Base-by-base conservation (phyloP, 352 stramenopile genomes). In the Phytopythium mirpurense region DNA sequence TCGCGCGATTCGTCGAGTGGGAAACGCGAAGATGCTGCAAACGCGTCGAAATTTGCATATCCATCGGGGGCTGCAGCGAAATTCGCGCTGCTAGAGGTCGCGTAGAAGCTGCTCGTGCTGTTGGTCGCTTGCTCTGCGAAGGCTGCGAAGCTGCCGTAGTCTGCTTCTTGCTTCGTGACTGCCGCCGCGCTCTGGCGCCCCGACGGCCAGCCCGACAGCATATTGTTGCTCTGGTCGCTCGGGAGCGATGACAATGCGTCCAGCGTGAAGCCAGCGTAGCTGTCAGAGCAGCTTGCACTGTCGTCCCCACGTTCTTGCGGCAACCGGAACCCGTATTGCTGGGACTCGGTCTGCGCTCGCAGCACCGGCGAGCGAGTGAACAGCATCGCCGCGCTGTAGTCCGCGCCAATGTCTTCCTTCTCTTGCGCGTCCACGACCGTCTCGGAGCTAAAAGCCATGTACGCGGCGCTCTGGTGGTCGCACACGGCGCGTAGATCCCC, bases 401-500 rank as follows among this genome's bases (percentile, higher is more conserved):
- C 46, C 0, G 29, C 32, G 3, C 10, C 46, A 12, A 21, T 14
- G 3, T 5, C 5, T n/a, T 37, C 27, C 7, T n/a, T 12, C 3
- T 52, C 46, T 19, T 52, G 46, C 29, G 46, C 31, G 40, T 66
- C 38, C 3, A 74, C 72, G 19, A 89, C 63, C 15, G 74, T 77
- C 45, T 89, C 78, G 7, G 75, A 76, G 21, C 74, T 86, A 46
- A 89, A 89, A 12, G 72, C 67, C n/a, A 74, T 77, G 61, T 90
- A 90, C 29, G 67, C 71, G 51, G 81, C 70, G 48, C 63, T 76
- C 37, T 76, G 69, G 11, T 74, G 70, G 42, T 83, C 70, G 32
- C 73, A 64, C n/a, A 68, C 41, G 23, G 65, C 58, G 56, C 70
- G 63, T 27, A 80, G 64, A 2, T 58, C 48, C 1, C 68, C 72